phyloP scores from a whole-genome alignment of 1,284 basidiomycete genomes.

The Puccinia horiana region DNA sequence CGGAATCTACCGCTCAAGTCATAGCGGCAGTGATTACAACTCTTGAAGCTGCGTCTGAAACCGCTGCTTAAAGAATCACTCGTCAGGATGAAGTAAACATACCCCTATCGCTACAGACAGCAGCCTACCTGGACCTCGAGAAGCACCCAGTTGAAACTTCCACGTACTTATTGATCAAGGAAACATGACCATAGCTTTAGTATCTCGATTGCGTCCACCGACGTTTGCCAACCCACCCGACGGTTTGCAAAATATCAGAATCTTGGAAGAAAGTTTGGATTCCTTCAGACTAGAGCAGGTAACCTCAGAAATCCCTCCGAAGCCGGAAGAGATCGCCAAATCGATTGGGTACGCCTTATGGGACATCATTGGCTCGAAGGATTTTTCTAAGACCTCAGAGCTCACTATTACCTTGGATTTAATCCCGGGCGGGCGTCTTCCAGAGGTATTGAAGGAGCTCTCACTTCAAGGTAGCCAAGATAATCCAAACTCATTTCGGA shows the following conservation, averaged over 20 bases:
- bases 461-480: not conserved
- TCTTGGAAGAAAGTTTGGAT: not conserved
- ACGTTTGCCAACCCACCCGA: not conserved
- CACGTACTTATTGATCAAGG: not conserved
- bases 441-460: not conserved
- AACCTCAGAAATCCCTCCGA: not conserved
- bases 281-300: not conserved
- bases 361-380: slow-evolving; percentile 6
- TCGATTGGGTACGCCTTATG: slow-evolving; percentile 31
- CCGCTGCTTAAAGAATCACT: not conserved
- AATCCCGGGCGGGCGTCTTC: not conserved
- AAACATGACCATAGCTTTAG: not conserved
- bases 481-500: not conserved
- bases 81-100: not conserved
- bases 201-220: slow-evolving; percentile 16
- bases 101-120: not conserved
- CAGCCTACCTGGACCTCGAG: not conserved
- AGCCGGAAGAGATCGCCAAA: slow-evolving; percentile 4
- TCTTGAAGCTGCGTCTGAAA: not conserved
- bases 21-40: not conserved
- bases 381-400: not conserved
- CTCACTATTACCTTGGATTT: not conserved
- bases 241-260: not conserved
- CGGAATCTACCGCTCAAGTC: not conserved
- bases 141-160: not conserved